Evolutionary conservation across 371 early-diverging fungal genomes (phyloP).

Genomic region (Mortierella sp.): DNA sequence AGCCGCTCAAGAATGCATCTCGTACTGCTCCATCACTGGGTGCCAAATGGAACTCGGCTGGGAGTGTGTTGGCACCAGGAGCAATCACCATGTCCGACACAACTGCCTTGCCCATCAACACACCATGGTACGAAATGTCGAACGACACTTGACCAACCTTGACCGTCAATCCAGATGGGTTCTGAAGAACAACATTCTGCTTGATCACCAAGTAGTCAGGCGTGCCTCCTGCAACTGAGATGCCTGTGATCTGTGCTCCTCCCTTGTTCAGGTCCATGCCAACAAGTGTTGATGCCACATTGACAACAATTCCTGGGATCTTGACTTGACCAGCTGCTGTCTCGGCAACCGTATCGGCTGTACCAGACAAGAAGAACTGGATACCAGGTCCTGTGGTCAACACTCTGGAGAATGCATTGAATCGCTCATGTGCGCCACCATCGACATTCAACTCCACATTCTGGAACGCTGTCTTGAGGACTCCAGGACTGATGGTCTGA

Average conservation of each 20-base stretch:
- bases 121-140: slow-evolving; percentile 54
- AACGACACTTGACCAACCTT: slow-evolving; percentile 62
- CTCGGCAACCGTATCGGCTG: slow-evolving; percentile 57
- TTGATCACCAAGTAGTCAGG: slow-evolving; percentile 54
- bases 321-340: slow-evolving; percentile 66
- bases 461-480: slow-evolving; percentile 54
- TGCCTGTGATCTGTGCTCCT: slow-evolving; percentile 54
- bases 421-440: slow-evolving; percentile 44
- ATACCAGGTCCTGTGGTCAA: slow-evolving; percentile 57
- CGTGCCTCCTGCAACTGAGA: slow-evolving; percentile 59
- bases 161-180: slow-evolving; percentile 67
- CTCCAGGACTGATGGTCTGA: slow-evolving; percentile 52
- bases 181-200: slow-evolving; percentile 57
- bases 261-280: slow-evolving; percentile 60
- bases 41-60: slow-evolving; percentile 52
- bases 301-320: slow-evolving; percentile 59
- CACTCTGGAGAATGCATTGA: slow-evolving; percentile 57
- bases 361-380: slow-evolving; percentile 62
- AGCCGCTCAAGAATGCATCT: slow-evolving; percentile 42
- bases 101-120: slow-evolving; percentile 49
- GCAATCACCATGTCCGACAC: slow-evolving; percentile 51
- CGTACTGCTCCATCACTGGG: slow-evolving; percentile 26
- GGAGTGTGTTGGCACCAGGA: slow-evolving; percentile 62
- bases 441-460: slow-evolving; percentile 57
- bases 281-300: slow-evolving; percentile 59